Conservation (phyloP, 2,329 filamentous ascomycete species). For the Diaporthe sp. region DNA sequence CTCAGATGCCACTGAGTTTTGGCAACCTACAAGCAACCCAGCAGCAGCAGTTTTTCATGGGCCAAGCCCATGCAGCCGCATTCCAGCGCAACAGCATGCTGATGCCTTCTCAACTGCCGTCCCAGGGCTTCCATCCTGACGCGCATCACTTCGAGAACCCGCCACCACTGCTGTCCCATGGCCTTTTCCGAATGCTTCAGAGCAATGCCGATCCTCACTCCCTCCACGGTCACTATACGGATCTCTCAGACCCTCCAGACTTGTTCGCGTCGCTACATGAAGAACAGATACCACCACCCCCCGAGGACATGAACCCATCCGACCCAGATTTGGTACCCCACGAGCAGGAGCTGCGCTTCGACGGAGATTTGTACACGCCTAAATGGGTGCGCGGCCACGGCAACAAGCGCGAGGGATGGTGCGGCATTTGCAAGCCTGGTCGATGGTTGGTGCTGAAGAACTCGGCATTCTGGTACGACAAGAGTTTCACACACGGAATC, state of each 20-base stretch:
- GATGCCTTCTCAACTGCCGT: conserved; percentile 64
- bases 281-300: conserved; percentile 78
- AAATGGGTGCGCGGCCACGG: conserved; percentile 87
- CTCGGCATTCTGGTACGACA: conserved; percentile 93
- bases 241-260: conserved; percentile 80
- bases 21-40: conserved; percentile 65
- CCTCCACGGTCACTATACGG: conserved; percentile 76
- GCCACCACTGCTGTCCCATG: conserved; percentile 74
- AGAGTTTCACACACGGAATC: conserved; percentile 89
- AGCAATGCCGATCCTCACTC: conserved; percentile 78
- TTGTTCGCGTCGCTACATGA: conserved; percentile 80
- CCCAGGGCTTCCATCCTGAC: conserved; percentile 60
- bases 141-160: conserved; percentile 67
- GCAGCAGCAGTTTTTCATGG: conserved; percentile 66
- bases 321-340: conserved; percentile 81
- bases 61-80: conserved; percentile 55
- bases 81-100: conserved; percentile 70
- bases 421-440: conserved; percentile 86
- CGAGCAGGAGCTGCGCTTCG: conserved; percentile 82
- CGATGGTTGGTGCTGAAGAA: conserved; percentile 91
- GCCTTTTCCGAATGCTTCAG: conserved; percentile 78
- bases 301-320: conserved; percentile 83
- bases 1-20: conserved; percentile 63
- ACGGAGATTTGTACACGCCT: conserved; percentile 85
- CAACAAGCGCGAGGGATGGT: conserved; percentile 91